Evolutionary conservation across 495 filamentous ascomycete species (phyloP), one percentile per base, ranked within the genome.

Genomic region (Pseudevernia furfuracea): DNA sequence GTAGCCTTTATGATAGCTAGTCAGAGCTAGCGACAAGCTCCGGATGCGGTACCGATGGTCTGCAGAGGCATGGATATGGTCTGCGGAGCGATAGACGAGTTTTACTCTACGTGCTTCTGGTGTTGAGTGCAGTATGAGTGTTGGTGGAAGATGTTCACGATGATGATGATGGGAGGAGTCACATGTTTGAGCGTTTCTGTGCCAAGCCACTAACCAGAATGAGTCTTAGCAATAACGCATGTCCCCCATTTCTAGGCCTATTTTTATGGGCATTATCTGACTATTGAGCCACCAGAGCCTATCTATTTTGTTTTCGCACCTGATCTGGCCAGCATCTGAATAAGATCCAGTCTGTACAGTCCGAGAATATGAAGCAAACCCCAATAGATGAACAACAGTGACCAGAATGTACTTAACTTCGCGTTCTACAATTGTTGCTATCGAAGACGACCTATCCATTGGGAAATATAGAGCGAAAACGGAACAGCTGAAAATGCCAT

Each of bases 391-490:
- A 5, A 32, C 19, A 3, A 32, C 7, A 53, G 49, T 32, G 14
- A 53, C 32, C 1, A 30, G 28, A 17, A 21, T 17, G 2, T 19
- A 53, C 49, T 32, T 32, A 30, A 14, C 49, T 53, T 53, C 7
- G 28, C 7, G 28, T 32, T 32, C 49, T 15, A 32, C 49, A 32
- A 19, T 32, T 3, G 21, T 17, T 53, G 12, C 49, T 28, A 12
- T 25, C 23, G 46, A 53, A 17, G 25, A 53, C 25, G 49, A 32
- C 15, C 28, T 8, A 32, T 32, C 12, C 11, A 6, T 32, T 11
- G 0, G n/a, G 2, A 14, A 11, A 21, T 4, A 0, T 9, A 23
- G n/a, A 14, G 25, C 0, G n/a, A 25, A 15, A 52, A 0, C 3
- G 11, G 46, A 52, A 23, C 46, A 52, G 2, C 15, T 23, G 25